These are phyloP conservation scores for Nicotiana benthamiana DNA, from an alignment of 257 asterid species.

Conservation along the genomic window DNA sequence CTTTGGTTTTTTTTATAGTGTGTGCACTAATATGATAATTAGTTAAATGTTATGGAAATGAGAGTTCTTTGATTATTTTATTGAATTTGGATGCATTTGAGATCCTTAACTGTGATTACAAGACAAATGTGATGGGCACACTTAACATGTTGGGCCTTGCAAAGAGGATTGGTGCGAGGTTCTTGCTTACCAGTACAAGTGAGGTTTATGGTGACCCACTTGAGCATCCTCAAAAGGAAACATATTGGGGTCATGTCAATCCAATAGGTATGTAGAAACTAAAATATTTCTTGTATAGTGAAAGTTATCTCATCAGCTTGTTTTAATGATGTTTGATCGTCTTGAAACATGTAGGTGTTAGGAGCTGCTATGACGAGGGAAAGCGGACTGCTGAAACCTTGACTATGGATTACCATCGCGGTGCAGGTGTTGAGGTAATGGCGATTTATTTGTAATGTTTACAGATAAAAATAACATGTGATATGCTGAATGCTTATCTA, in stretches of 20 bases:
- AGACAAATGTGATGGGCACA: constrained; percentile 98
- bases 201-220: constrained; percentile 98
- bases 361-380: constrained; percentile 98
- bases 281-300: not conserved
- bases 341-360: constrained; percentile 42
- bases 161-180: constrained; percentile 82
- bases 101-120: constrained; percentile 64
- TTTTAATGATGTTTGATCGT: constrained; percentile 1
- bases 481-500: not conserved
- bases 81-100: constrained; percentile 14
- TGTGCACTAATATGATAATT: not conserved
- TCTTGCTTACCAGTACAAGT: constrained; percentile 90
- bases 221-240: constrained; percentile 99
- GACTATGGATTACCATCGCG: constrained; percentile 97
- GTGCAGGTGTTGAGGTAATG: constrained; percentile 78
- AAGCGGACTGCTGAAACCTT: constrained; percentile 90
- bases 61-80: not conserved
- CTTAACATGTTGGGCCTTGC: constrained; percentile 98
- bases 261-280: constrained; percentile 58
- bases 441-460: not conserved
- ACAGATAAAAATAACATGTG: not conserved
- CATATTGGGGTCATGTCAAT: constrained; percentile 96
- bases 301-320: not conserved
- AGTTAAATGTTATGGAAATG: not conserved
- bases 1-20: not conserved